A percentile compares a stretch with the other conserved stretches of the same genome.
Conservation (phyloP, 2,329 filamentous ascomycete species). For the Cordyceps pruinosa region DNA sequence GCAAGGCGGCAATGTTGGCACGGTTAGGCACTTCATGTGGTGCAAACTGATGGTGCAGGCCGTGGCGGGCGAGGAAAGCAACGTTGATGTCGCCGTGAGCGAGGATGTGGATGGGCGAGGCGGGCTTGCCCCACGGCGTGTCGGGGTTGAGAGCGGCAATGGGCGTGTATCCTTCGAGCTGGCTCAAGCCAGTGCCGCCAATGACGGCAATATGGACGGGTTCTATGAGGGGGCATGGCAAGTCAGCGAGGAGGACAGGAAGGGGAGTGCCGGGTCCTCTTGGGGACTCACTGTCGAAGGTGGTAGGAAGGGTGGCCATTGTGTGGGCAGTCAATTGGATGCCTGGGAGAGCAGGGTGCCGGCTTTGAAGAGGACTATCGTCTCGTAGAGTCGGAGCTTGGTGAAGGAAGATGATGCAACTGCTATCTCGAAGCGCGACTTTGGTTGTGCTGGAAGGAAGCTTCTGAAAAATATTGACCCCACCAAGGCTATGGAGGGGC, state of each 20-base stretch:
- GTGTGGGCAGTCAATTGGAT: constrained; percentile 12
- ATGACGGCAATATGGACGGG: constrained; percentile 82
- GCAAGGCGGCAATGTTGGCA: constrained; percentile 96
- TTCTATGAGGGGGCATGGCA: constrained; percentile 32
- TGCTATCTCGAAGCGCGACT: constrained; percentile 1
- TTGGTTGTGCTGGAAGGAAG: neutral
- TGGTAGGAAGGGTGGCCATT: constrained; percentile 50
- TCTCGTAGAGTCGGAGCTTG: neutral
- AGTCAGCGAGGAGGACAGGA: constrained; percentile 3
- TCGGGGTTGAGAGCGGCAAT: constrained; percentile 68
- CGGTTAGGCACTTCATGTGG: constrained; percentile 92
- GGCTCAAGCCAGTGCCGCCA: constrained; percentile 85
- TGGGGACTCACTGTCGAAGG: constrained; percentile 49
- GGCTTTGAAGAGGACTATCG: neutral
- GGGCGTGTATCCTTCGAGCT: constrained; percentile 79
- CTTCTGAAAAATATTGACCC: constrained; percentile 10
- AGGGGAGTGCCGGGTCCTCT: neutral
- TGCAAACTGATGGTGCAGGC: constrained; percentile 77
- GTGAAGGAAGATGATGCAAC: neutral
- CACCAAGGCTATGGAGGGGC: constrained; percentile 11
- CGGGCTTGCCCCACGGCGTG: constrained; percentile 85
- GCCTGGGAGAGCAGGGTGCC: neutral
- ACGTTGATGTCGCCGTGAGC: constrained; percentile 76
- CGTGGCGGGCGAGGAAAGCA: constrained; percentile 92
- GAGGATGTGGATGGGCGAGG: constrained; percentile 73